phyloP scores from a whole-genome alignment of 257 asterid genomes.

The Primulina huaijiensis region DNA sequence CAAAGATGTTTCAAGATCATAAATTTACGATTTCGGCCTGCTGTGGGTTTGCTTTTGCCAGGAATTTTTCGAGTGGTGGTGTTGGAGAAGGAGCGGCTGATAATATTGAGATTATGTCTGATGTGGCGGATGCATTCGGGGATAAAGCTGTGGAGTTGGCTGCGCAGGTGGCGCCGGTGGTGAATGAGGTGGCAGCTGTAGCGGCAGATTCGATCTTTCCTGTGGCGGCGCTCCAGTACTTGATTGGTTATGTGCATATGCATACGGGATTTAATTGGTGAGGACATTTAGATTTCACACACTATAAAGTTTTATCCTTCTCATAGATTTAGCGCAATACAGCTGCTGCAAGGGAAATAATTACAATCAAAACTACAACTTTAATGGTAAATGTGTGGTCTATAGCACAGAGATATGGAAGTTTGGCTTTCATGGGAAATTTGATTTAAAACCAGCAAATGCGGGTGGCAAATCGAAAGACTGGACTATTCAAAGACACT shows the following conservation, averaged over 20 bases:
- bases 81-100: conserved; percentile 54
- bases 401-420: neutral
- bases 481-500: neutral
- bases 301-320: neutral
- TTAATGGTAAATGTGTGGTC: neutral
- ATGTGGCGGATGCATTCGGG: conserved; percentile 51
- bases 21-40: conserved; percentile 42
- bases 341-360: conserved; percentile 2
- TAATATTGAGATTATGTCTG: conserved; percentile 51
- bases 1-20: conserved; percentile 32
- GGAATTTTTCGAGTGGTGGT: conserved; percentile 59
- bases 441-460: no score
- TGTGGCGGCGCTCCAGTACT: conserved; percentile 70
- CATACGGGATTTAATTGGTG: conserved; percentile 73
- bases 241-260: conserved; percentile 70
- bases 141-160: conserved; percentile 55
- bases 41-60: conserved; percentile 34
- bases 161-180: conserved; percentile 52
- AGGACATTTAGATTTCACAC: conserved; percentile 15
- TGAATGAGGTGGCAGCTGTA: conserved; percentile 70
- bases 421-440: no score
- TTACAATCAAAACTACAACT: neutral
- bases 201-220: conserved; percentile 85
- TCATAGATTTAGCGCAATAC: neutral
- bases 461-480: no score